Base-by-base conservation (phyloP, 768 basidiomycete species). In the Naematelia encephala region DNA sequence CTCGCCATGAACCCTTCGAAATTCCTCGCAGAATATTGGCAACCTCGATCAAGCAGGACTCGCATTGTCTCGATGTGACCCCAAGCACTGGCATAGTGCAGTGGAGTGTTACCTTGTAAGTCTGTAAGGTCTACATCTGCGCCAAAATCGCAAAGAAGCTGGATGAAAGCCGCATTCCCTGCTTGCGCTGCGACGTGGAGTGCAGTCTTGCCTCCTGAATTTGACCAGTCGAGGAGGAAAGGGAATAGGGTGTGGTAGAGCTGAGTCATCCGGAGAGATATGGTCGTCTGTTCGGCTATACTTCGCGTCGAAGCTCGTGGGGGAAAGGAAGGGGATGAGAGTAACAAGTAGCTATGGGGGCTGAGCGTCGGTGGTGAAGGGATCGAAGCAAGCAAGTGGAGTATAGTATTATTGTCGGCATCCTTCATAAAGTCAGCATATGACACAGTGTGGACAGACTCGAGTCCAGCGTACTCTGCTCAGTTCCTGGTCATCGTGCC, bases 401-500 rank as follows among this genome's bases (percentile, higher is more conserved):
- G 85, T 47, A 96, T 87, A 0, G 92, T 96, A 73, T 92, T 92
- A 69, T 89, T 89, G 72, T 94, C 91, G 4, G 84, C 84, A 74
- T 97, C 93, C 93, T 96, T 23, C 4, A 34, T 12, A 51, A 44
- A 23, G 43, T 57, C 50, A 53, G 49, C 3, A 54, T 53, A 39
- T 39, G 16, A 19, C 5, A 8, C 11, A 47, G n/a, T 8, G 11
- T 8, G 46, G 25, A 21, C 11, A 21, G 46, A 43, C 19, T 11
- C 25, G 46, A 21, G 59, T 47, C 34, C 59, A 46, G 80, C 86
- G 68, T 72, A 92, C 93, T 82, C 85, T 85, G 78, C 88, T 92
- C 60, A 91, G 80, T 77, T 97, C 93, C 57, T 89, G 86, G 72
- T 97, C 92, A 74, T 97, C 93, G 74, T 96, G 93, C 28, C 91